Evolutionary conservation across 2,329 filamentous ascomycete species (phyloP).

Genomic region (Cladophialophora yegresii): DNA sequence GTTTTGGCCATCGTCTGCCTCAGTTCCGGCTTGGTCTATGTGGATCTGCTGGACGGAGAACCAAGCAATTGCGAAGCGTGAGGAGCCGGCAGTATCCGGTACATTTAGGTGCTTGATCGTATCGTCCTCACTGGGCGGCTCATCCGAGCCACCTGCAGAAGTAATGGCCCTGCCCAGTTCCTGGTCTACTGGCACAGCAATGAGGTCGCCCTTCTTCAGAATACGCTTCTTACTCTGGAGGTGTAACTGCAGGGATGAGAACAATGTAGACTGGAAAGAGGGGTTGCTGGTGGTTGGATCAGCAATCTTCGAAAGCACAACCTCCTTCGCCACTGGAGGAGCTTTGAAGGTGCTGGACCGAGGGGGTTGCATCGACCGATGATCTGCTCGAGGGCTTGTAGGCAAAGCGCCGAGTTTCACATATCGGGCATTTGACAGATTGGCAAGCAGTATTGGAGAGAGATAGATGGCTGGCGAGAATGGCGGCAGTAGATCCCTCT

Average conservation of each 20-base stretch:
- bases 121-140: slow-evolving; percentile 72
- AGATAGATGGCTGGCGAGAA: slow-evolving; percentile 68
- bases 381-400: slow-evolving; percentile 36
- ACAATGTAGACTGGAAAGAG: slow-evolving; percentile 78
- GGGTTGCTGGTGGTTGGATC: slow-evolving; percentile 87
- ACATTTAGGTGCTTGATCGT: slow-evolving; percentile 49
- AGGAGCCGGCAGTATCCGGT: slow-evolving; percentile 20
- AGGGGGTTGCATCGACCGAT: slow-evolving; percentile 20
- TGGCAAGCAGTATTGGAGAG: slow-evolving; percentile 83
- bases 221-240: slow-evolving; percentile 82
- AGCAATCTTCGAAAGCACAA: slow-evolving; percentile 83
- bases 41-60: slow-evolving; percentile 66
- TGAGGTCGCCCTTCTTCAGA: slow-evolving; percentile 81
- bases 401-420: slow-evolving; percentile 70
- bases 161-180: slow-evolving; percentile 79
- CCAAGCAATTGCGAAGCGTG: slow-evolving; percentile 63
- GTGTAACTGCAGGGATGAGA: slow-evolving; percentile 82
- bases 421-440: slow-evolving; percentile 76
- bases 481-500: slow-evolving; percentile 45
- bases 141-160: slow-evolving; percentile 60
- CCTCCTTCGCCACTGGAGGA: slow-evolving; percentile 69
- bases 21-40: slow-evolving; percentile 42
- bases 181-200: slow-evolving; percentile 87
- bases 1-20: slow-evolving; percentile 57
- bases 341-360: slow-evolving; percentile 42